Percentiles rank a stretch among this genome's conserved stretches.
Evolutionary conservation across 352 stramenopile genomes (phyloP).

Genomic region (Phytophthora hybrid): DNA sequence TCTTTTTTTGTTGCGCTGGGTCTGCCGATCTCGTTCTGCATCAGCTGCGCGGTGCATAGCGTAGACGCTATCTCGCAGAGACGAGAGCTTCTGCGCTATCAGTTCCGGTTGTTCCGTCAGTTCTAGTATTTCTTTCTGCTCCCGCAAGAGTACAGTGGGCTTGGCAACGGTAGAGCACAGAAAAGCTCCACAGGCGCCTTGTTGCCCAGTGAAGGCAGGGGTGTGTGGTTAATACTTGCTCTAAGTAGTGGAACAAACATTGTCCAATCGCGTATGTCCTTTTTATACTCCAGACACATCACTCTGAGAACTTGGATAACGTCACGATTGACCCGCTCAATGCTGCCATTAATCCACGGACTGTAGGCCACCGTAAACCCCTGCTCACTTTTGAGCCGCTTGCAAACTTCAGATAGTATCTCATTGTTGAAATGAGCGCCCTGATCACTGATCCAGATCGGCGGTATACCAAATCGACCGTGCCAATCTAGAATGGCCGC

Average conservation of each 20-base stretch:
- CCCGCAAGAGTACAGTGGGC: neutral
- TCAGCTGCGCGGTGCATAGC: constrained; percentile 9
- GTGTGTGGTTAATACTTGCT: constrained; percentile 43
- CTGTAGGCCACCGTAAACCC: neutral
- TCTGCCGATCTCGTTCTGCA: neutral
- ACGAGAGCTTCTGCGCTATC: neutral
- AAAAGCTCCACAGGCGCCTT: constrained; percentile 35
- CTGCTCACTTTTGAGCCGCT: neutral
- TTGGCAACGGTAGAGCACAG: constrained; percentile 5
- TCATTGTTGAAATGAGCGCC: neutral
- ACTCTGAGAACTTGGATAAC: neutral
- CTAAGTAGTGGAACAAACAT: constrained; percentile 27
- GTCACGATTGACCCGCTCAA: neutral
- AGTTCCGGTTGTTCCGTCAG: neutral
- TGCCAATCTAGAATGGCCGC: constrained; percentile 25
- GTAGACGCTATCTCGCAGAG: constrained; percentile 10
- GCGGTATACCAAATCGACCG: neutral
- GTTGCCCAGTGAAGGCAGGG: constrained; percentile 24
- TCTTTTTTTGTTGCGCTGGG: constrained; percentile 11
- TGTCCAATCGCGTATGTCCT: constrained; percentile 18
- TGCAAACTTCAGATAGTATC: neutral
- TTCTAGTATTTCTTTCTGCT: constrained; percentile 3
- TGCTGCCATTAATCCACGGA: neutral
- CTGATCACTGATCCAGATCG: neutral
- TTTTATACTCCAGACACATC: neutral